phyloP scores from a whole-genome alignment of 2,329 filamentous ascomycete species.

The Arthroderma sp. region DNA sequence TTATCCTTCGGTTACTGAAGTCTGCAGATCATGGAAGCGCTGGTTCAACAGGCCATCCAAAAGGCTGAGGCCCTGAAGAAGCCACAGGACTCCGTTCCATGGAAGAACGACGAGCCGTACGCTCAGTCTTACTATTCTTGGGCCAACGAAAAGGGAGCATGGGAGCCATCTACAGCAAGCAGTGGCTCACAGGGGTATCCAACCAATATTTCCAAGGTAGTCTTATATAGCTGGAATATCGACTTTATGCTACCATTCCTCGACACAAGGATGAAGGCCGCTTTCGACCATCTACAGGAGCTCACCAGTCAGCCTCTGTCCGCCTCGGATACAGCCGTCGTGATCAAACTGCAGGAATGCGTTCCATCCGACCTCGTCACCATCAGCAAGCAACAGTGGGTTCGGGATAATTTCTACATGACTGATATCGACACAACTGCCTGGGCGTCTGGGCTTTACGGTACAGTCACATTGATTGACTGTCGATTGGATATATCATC shows the following conservation, averaged over 20 bases:
- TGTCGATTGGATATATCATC: background rate
- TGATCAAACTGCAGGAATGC: constrained; percentile 43
- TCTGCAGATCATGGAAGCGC: too few species aligned
- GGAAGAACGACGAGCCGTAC: too few species aligned
- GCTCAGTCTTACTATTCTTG: too few species aligned
- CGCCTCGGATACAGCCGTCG: constrained; percentile 14
- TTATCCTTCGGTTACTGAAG: too few species aligned
- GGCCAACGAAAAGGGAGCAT: too few species aligned
- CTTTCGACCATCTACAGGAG: constrained; percentile 24
- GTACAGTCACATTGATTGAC: constrained; percentile 37
- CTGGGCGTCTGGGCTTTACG: constrained; percentile 34
- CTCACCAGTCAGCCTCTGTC: constrained; percentile 12
- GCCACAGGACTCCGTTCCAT: too few species aligned
- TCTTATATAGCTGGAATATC: constrained; percentile 29
- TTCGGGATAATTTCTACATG: constrained; percentile 34
- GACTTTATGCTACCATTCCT: constrained; percentile 29
- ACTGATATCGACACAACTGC: constrained; percentile 38
- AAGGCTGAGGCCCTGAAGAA: too few species aligned
- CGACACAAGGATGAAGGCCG: constrained; percentile 29
- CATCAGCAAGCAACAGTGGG: constrained; percentile 34
- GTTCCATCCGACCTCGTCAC: constrained; percentile 29
- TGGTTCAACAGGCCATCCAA: too few species aligned
- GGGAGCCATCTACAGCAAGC: too few species aligned
- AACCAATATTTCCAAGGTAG: too few species aligned
- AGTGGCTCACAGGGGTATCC: too few species aligned